Evolutionary conservation across 2,329 filamentous ascomycete genomes (phyloP).

Genomic region (Tolypocladium capitatum): DNA sequence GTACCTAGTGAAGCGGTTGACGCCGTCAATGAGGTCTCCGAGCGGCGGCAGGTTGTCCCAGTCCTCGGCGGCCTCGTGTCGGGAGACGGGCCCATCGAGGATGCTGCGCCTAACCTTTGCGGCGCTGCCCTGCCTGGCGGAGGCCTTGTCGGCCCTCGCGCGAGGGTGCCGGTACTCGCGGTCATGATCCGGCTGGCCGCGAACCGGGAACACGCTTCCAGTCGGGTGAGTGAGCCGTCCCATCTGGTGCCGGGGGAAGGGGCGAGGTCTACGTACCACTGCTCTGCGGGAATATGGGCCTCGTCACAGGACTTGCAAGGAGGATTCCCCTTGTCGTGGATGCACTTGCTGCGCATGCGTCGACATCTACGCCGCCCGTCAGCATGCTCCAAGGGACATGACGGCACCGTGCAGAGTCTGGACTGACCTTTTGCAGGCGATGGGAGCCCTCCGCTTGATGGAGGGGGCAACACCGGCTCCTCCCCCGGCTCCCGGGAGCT

Average conservation of each 20-base stretch:
- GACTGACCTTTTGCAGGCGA: conserved; percentile 38
- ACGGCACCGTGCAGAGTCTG: not conserved
- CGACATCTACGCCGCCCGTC: conserved; percentile 29
- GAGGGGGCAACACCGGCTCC: conserved; percentile 5
- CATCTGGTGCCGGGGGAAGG: not conserved
- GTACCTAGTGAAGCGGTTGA: conserved; percentile 38
- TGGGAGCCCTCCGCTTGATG: conserved; percentile 36
- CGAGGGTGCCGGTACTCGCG: conserved; percentile 44
- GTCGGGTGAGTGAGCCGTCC: not conserved
- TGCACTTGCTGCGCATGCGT: conserved; percentile 42
- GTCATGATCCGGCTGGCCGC: conserved; percentile 40
- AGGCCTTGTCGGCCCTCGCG: conserved; percentile 31
- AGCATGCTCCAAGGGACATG: not conserved
- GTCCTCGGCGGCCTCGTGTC: conserved; percentile 19
- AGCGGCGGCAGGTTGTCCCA: conserved; percentile 39
- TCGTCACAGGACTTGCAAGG: conserved; percentile 39
- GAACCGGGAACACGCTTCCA: conserved; percentile 34
- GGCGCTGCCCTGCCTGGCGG: conserved; percentile 25
- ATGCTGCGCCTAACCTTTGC: conserved; percentile 22
- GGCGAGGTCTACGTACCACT: conserved; percentile 29
- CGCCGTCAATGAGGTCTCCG: conserved; percentile 35
- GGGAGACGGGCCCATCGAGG: conserved; percentile 14
- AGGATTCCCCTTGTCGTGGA: conserved; percentile 32
- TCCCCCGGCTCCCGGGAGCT: conserved; percentile 2
- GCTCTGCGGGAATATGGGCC: conserved; percentile 31